Evolutionary conservation across 1,284 basidiomycete genomes (phyloP).

Genomic region (Puccinia triticina): DNA sequence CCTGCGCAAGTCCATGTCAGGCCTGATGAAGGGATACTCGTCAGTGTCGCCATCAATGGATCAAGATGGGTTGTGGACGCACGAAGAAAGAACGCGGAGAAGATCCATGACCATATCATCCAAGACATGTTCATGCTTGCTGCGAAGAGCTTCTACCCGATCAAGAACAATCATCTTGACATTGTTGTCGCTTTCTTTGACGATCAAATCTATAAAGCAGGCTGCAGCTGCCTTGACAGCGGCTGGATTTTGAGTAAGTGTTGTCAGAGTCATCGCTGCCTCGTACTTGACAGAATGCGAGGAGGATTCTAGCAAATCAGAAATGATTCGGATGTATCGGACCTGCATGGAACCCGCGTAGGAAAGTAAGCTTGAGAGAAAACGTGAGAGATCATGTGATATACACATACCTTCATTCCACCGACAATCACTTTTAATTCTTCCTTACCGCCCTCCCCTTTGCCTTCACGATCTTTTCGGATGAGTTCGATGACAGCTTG

Average conservation of each 20-base stretch:
- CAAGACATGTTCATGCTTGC: slow-evolving; percentile 86
- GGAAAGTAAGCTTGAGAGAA: neutral
- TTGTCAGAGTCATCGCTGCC: slow-evolving; percentile 91
- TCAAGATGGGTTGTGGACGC: neutral
- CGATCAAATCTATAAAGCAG: slow-evolving; percentile 83
- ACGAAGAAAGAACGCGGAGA: slow-evolving; percentile 75
- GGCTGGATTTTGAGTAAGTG: slow-evolving; percentile 91
- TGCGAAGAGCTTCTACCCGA: slow-evolving; percentile 79
- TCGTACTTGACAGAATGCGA: slow-evolving; percentile 98
- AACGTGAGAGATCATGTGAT: neutral
- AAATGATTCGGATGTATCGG: slow-evolving; percentile 90
- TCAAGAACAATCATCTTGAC: slow-evolving; percentile 98
- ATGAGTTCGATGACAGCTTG: slow-evolving; percentile 96
- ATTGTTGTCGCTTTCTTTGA: slow-evolving; percentile 98
- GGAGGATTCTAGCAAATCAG: slow-evolving; percentile 86
- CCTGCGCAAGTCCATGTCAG: slow-evolving; percentile 93
- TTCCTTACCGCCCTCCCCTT: slow-evolving; percentile 51
- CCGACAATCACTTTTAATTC: slow-evolving; percentile 70
- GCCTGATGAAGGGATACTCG: slow-evolving; percentile 63
- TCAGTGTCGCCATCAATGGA: neutral
- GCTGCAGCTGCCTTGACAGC: slow-evolving; percentile 94
- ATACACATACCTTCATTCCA: slow-evolving; percentile 48
- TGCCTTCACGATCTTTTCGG: slow-evolving; percentile 72
- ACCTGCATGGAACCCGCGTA: slow-evolving; percentile 64
- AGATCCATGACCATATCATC: slow-evolving; percentile 95